Evolutionary conservation across 129 eudicot genomes (phyloP), one percentile per base, ranked within the genome.

Genomic region (Escallonia herrerae): DNA sequence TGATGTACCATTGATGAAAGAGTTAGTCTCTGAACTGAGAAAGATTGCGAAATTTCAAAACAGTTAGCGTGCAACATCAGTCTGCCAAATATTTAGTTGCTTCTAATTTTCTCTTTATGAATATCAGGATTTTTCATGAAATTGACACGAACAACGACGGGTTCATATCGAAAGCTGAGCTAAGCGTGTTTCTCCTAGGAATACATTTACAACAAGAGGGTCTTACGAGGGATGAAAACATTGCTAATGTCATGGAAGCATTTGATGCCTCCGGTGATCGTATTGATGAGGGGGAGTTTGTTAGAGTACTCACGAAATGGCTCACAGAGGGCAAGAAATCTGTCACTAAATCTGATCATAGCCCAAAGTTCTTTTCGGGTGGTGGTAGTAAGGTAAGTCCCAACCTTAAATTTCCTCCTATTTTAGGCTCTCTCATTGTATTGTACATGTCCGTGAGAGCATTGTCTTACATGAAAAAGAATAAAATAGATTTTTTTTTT

Each of bases 101-200:
- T 61, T 47, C 49, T 69, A n/a, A 37, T 42, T 55, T 64, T 60
- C 44, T 8, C 43, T 39, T 41, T 5, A 22, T 44, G 40, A 44
- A 6, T 2, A 51, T 66, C 84, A 87, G 95, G 67, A 59, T 87
- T 42, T 85, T 84, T 55, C 43, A 72, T 40, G 68, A 59, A 65
- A 77, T 84, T 62, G 95, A 87, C 81, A 52, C 74, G 72, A 66
- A 84, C 67, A 79, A 66, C 5, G 84, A 77, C 43, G 39, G 68
- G 11, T 68, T 67, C 44, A 77, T 87, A 57, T 79, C 91, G 58
- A 62, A 51, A 38, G 53, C 80, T 6, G 95, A 87, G 76, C 72
- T 87, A 67, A 87, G 81, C 62, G 77, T 78, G 65, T 66, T 87
- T 43, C 60, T 87, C 14, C 4, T 87, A 50, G 91, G 95, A 52